Percentiles rank a stretch among this genome's conserved stretches.
Conservation (phyloP, 2,329 filamentous ascomycete genomes). For the Ophiostoma himal-ulmi region DNA sequence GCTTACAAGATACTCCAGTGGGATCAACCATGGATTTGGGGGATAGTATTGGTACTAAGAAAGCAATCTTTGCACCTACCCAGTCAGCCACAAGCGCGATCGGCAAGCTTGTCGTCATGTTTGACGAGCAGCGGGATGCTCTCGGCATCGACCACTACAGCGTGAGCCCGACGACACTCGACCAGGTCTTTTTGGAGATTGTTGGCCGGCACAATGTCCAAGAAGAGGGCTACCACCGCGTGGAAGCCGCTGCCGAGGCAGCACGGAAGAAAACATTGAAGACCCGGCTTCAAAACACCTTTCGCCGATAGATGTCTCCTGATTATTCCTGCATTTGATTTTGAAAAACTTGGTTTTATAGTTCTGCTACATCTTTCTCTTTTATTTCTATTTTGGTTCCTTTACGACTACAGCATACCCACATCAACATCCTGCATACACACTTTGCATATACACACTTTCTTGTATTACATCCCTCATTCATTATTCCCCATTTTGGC, state of each 20-base stretch:
- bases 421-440: not conserved
- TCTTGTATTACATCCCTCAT: not conserved
- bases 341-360: not conserved
- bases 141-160: constrained; percentile 80
- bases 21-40: not conserved
- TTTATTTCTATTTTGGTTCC: not conserved
- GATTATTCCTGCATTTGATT: not conserved
- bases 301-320: not conserved
- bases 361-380: not conserved
- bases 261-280: not conserved
- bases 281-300: not conserved
- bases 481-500: not conserved
- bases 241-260: constrained; percentile 9
- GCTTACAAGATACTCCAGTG: not conserved
- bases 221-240: constrained; percentile 58
- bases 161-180: constrained; percentile 77
- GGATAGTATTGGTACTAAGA: not conserved
- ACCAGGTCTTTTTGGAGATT: constrained; percentile 85
- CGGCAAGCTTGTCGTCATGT: constrained; percentile 61
- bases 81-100: constrained; percentile 46
- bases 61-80: constrained; percentile 13
- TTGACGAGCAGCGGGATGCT: constrained; percentile 63
- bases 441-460: not conserved
- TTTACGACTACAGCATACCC: not conserved
- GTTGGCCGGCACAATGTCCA: constrained; percentile 72